Evolutionary conservation across 1,284 basidiomycete species (phyloP).

Genomic region (Malassezia japonica): DNA sequence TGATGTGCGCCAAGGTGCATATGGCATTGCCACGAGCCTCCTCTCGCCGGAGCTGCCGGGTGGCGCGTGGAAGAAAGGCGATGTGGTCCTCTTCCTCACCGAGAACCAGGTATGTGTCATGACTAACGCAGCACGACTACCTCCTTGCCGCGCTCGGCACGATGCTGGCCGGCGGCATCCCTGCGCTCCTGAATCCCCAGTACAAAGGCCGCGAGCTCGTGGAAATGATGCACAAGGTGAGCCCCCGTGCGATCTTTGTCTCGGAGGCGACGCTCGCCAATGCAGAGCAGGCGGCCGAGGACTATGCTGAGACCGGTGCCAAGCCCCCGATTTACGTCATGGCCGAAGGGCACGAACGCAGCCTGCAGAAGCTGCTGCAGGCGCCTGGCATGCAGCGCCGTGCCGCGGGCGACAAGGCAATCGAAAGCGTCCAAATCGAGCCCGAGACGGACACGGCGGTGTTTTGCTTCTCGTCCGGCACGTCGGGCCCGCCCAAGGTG

Average conservation of each 20-base stretch:
- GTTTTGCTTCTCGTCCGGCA: conserved; percentile 43
- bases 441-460: conserved; percentile 28
- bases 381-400: conserved; percentile 21
- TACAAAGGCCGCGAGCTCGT: conserved; percentile 38
- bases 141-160: conserved; percentile 30
- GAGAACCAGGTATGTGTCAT: conserved; percentile 22
- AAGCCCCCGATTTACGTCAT: conserved; percentile 26
- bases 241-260: conserved; percentile 29
- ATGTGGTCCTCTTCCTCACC: conserved; percentile 34
- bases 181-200: conserved; percentile 42
- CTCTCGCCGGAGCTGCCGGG: conserved; percentile 22
- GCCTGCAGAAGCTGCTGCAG: conserved; percentile 20
- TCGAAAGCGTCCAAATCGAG: conserved; percentile 23
- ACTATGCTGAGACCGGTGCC: conserved; percentile 16
- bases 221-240: conserved; percentile 34
- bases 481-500: conserved; percentile 42
- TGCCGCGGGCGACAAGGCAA: conserved; percentile 18
- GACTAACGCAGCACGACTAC: conserved; percentile 31
- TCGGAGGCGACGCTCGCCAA: conserved; percentile 18
- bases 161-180: conserved; percentile 36
- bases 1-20: conserved; percentile 27
- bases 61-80: conserved; percentile 27
- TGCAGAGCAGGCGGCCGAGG: conserved; percentile 22
- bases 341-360: conserved; percentile 29
- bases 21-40: conserved; percentile 27